Percentiles rank a stretch among this genome's conserved stretches.
phyloP scores from a whole-genome alignment of 2,329 filamentous ascomycete species.

The Periconia digitata region DNA sequence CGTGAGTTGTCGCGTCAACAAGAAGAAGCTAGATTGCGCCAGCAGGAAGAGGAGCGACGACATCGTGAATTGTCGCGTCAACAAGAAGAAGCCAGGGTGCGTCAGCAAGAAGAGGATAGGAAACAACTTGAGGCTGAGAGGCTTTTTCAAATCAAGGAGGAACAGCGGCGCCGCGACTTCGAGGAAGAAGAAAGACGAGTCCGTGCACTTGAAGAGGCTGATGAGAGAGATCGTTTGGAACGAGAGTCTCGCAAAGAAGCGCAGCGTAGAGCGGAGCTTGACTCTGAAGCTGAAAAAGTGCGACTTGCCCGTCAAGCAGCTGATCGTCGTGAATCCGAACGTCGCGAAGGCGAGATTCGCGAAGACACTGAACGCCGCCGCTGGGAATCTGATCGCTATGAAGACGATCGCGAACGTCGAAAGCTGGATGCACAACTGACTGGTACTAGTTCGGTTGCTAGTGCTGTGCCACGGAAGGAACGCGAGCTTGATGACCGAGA shows the following conservation, averaged over 20 bases:
- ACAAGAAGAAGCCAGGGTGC: slow-evolving; percentile 27
- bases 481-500: slow-evolving; percentile 38
- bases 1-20: slow-evolving; percentile 30
- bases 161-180: slow-evolving; percentile 22
- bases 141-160: slow-evolving; percentile 28
- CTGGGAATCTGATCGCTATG: slow-evolving; percentile 26
- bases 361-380: slow-evolving; percentile 28
- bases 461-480: slow-evolving; percentile 36
- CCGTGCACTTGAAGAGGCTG: slow-evolving; percentile 21
- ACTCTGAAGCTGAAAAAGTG: slow-evolving; percentile 36
- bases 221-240: slow-evolving; percentile 20
- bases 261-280: slow-evolving; percentile 18
- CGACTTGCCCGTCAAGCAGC: slow-evolving; percentile 26
- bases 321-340: slow-evolving; percentile 19
- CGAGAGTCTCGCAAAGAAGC: slow-evolving; percentile 23
- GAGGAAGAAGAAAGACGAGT: slow-evolving; percentile 26
- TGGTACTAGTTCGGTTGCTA: slow-evolving; percentile 30
- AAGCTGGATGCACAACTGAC: slow-evolving; percentile 31
- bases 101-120: slow-evolving; percentile 32
- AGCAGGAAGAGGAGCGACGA: slow-evolving; percentile 29
- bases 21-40: slow-evolving; percentile 26
- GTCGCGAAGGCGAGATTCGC: slow-evolving; percentile 33
- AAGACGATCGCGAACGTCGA: slow-evolving; percentile 24
- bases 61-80: slow-evolving; percentile 30
- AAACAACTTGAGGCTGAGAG: slow-evolving; percentile 31